phyloP scores from a whole-genome alignment of 768 basidiomycete species.

The Trametopsis cervina region DNA sequence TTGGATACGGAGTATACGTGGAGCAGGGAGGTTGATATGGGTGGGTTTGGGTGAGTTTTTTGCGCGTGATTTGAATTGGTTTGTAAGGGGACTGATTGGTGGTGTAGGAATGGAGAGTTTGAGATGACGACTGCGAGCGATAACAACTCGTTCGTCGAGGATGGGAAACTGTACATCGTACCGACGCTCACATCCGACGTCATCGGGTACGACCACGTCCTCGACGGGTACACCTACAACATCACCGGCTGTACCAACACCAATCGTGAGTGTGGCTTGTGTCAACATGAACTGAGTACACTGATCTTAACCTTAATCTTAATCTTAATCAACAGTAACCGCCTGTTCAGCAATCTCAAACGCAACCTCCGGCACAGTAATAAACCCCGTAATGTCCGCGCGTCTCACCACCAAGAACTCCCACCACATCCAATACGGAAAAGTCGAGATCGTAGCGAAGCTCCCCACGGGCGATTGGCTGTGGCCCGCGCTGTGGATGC shows the following conservation, averaged over 20 bases:
- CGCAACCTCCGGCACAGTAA: constrained; percentile 52
- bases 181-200: constrained; percentile 77
- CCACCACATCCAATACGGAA: constrained; percentile 71
- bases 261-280: constrained; percentile 35
- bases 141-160: constrained; percentile 68
- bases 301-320: not conserved
- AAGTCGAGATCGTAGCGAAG: constrained; percentile 78
- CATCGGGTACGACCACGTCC: constrained; percentile 45
- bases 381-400: constrained; percentile 81
- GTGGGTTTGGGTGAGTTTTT: constrained; percentile 66
- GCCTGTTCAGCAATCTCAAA: constrained; percentile 74
- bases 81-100: not conserved
- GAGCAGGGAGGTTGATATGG: constrained; percentile 69
- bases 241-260: constrained; percentile 71
- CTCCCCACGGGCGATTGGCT: constrained; percentile 63
- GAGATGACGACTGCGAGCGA: constrained; percentile 72
- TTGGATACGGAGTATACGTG: constrained; percentile 56
- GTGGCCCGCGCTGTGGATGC: constrained; percentile 83
- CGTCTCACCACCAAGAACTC: constrained; percentile 68
- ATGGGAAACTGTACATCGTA: constrained; percentile 74
- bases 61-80: not conserved
- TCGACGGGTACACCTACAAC: constrained; percentile 71
- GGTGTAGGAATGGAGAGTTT: constrained; percentile 69
- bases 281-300: too few species aligned
- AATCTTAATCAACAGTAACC: constrained; percentile 10